A percentile compares a stretch with the other conserved stretches of the same genome.
phyloP scores from a whole-genome alignment of 2,329 filamentous ascomycete genomes.

The Fusarium foetens region DNA sequence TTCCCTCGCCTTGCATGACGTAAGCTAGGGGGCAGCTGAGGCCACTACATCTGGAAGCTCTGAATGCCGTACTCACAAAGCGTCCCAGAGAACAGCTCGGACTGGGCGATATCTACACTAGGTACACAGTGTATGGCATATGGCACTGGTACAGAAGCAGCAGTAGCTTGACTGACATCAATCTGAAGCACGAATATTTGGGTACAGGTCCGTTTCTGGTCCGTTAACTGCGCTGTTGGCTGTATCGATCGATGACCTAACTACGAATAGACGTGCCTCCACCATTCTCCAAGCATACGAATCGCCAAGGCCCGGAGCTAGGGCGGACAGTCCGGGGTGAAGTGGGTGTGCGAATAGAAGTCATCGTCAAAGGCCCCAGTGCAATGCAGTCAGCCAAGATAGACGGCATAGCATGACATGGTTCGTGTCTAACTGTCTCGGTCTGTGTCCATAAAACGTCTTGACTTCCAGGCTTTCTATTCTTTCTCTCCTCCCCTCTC shows the following conservation, averaged over 20 bases:
- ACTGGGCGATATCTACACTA: neutral
- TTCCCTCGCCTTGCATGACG: conserved; percentile 14
- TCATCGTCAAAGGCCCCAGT: conserved; percentile 1
- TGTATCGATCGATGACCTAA: conserved; percentile 34
- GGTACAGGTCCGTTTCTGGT: neutral
- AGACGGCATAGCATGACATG: conserved; percentile 5
- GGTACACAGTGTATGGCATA: neutral
- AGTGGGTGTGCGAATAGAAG: conserved; percentile 29
- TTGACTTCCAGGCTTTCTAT: conserved; percentile 10
- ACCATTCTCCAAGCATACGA: conserved; percentile 23
- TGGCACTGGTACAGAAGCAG: conserved; percentile 4
- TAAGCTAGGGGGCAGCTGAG: conserved; percentile 18
- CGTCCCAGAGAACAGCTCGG: neutral
- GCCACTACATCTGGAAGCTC: neutral
- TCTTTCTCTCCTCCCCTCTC: neutral
- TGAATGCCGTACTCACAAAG: neutral
- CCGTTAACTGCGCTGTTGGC: neutral
- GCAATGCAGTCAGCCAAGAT: conserved; percentile 21
- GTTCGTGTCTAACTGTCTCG: conserved; percentile 8
- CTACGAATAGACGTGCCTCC: conserved; percentile 5
- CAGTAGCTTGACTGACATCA: conserved; percentile 23
- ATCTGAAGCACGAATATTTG: conserved; percentile 17
- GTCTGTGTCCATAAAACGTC: conserved; percentile 35
- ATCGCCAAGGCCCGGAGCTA: conserved; percentile 26
- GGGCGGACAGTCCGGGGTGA: conserved; percentile 29